Base-by-base conservation (phyloP, 441 rosid species). In the Raphanus hybrid region DNA sequence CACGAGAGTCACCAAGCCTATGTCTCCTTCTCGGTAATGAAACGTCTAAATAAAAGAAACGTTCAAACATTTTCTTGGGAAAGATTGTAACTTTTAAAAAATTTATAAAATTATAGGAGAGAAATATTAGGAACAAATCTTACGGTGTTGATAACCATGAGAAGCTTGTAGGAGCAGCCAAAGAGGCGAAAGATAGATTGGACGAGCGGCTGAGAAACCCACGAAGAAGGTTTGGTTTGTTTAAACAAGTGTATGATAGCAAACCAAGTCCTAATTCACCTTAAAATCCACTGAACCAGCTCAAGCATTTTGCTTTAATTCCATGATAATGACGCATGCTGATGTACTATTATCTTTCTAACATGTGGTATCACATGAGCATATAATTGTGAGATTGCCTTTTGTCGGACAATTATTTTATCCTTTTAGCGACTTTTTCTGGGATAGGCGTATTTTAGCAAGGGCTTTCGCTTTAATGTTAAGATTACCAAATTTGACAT, bases 141-240 rank as follows among this genome's bases (percentile, higher is more conserved):
- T 64, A 77, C 6, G 74, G 67, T 26, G 39, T 10, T 2, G 82
- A 82, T n/a, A 68, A 62, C 32, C 89, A 86, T 39, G 91, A 88
- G 82, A 88, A 84, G 77, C 92, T 92, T 1, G 92, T 85, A 58
- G 89, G 78, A 64, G 79, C 54, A 23, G 94, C 89, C 1, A 86
- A 91, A 84, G 89, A 87, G 78, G 98, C 98, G 3, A 93, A 89
- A 80, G 86, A 92, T 73, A 88, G 98, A 80, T 65, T 95, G 4
- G 88, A 91, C 69, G 86, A 79, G 79, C 83, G 86, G 84, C 83
- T 94, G 10, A 83, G 89, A 82, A 72, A 79, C 59, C 87, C 82
- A 9, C 71, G 83, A 39, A 86, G 67, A 69, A 76, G 86, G 77
- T 85, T 83, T 48, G 75, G 6, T 74, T 64, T 79, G 71, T 68